These are phyloP conservation scores for Euphrasia confusa DNA, from an alignment of 257 asterid species.

Conservation along the genomic window DNA sequence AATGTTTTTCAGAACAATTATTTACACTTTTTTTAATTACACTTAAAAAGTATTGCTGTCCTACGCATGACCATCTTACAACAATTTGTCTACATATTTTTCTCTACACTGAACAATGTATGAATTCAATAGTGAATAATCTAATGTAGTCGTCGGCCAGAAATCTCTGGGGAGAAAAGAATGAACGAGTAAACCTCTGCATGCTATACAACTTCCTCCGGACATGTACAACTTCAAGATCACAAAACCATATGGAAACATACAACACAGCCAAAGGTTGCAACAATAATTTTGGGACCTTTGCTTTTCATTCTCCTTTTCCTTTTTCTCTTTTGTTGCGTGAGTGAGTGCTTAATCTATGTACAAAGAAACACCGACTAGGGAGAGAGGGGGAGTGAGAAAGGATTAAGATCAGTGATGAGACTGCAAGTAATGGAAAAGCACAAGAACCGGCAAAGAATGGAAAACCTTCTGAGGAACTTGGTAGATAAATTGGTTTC, in stretches of 20 bases:
- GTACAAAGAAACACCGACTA: not conserved
- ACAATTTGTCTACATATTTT: too few species aligned
- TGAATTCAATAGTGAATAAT: too few species aligned
- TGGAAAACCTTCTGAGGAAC: constrained; percentile 28
- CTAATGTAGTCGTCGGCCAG: not conserved
- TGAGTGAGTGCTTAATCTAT: not conserved
- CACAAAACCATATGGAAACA: not conserved
- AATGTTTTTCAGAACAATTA: too few species aligned
- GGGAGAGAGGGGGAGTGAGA: not conserved
- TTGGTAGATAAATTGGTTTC: constrained; percentile 29
- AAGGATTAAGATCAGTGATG: not conserved
- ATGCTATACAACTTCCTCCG: not conserved
- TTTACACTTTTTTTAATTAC: too few species aligned
- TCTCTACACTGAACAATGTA: too few species aligned
- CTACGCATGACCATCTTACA: too few species aligned
- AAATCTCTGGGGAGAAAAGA: too few species aligned
- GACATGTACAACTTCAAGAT: not conserved
- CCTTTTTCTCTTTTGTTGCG: not conserved
- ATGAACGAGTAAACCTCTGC: not conserved
- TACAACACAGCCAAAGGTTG: not conserved
- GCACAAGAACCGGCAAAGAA: not conserved
- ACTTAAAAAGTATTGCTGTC: too few species aligned
- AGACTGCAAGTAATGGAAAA: not conserved
- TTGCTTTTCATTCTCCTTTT: not conserved
- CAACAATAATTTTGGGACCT: not conserved